These are phyloP conservation scores for Penicillium goetzii DNA, from an alignment of 495 filamentous ascomycete genomes.

Conservation along the genomic window DNA sequence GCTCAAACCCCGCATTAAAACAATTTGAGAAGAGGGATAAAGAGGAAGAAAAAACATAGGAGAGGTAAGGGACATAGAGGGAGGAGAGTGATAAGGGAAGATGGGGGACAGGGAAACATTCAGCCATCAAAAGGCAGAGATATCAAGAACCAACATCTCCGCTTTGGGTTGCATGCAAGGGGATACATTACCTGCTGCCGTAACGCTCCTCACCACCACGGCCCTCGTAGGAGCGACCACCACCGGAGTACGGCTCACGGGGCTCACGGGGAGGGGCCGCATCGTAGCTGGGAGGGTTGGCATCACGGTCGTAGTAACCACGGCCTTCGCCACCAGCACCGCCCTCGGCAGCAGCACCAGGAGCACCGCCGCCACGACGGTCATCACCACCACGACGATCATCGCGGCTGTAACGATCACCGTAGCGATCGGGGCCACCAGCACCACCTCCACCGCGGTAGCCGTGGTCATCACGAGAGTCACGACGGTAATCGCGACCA, in stretches of 20 bases:
- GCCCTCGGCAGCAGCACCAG: conserved; percentile 30
- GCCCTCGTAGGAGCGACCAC: conserved; percentile 55
- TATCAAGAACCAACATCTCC: conserved; percentile 14
- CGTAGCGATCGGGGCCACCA: conserved; percentile 65
- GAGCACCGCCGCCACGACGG: conserved; percentile 52
- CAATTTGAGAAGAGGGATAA: conserved; percentile 33
- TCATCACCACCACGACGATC: conserved; percentile 54
- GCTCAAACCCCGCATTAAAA: conserved; percentile 43
- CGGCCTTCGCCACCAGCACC: conserved; percentile 50
- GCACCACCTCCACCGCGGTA: conserved; percentile 58
- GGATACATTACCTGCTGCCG: conserved; percentile 46
- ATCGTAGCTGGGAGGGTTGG: conserved; percentile 47
- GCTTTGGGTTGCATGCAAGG: conserved; percentile 18
- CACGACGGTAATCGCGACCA: conserved; percentile 58
- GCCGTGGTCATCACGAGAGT: conserved; percentile 54
- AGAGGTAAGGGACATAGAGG: conserved; percentile 12
- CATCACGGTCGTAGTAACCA: conserved; percentile 31
- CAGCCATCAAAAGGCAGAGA: conserved; percentile 23
- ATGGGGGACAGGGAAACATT: conserved; percentile 17
- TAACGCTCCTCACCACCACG: conserved; percentile 53
- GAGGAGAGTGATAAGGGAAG: conserved; percentile 8
- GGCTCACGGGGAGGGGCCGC: conserved; percentile 63
- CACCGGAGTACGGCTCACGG: conserved; percentile 60
- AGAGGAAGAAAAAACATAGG: conserved; percentile 12
- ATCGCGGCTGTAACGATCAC: conserved; percentile 70